Evolutionary conservation across 495 filamentous ascomycete genomes (phyloP), one percentile per base, ranked within the genome.

Genomic region (Entonaema liquescens): DNA sequence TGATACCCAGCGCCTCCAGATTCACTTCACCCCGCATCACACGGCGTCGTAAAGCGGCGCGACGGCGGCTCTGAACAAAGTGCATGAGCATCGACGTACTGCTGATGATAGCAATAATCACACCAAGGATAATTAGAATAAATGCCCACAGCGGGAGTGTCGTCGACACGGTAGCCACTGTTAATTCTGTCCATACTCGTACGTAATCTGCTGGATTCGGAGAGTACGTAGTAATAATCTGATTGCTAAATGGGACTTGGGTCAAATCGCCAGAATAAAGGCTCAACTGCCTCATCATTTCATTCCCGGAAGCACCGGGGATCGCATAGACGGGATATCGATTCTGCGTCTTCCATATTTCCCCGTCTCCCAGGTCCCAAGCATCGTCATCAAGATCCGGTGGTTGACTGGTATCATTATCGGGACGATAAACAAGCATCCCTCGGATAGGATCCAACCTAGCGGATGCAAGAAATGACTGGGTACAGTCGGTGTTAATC

Each of bases 271-370:
- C 89, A n/a, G 92, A 93, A 76, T 94, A 97, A 62, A 85, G 79
- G 17, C 87, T 86, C 25, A 95, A 79, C 72, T 93, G 85, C 40
- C 87, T 71, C 89, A 97, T 91, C 74, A 97, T 82, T 19, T 83
- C 78, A 5, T 78, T 72, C 44, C 93, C 95, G 17, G 84, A 83
- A 15, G 78, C 62, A 2, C 92, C 88, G 0, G 93, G 86, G 2
- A 98, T 85, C 21, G 93, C 95, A 78, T 93, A 97, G n/a, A 97
- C 84, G 0, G 95, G 94, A 74, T 86, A 97, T 15, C 82, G 74
- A 71, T 89, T 88, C 8, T 82, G 70, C 6, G 75, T 73, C 76
- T 86, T 91, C 93, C 93, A 96, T 19, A 73, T 76, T 1, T 80
- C 84, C 2, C 82, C 83, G 72, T 91, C 91, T 5, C 86, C 79